These are phyloP conservation scores for Lippia alba DNA, from an alignment of 305 asterid genomes.

Conservation along the genomic window DNA sequence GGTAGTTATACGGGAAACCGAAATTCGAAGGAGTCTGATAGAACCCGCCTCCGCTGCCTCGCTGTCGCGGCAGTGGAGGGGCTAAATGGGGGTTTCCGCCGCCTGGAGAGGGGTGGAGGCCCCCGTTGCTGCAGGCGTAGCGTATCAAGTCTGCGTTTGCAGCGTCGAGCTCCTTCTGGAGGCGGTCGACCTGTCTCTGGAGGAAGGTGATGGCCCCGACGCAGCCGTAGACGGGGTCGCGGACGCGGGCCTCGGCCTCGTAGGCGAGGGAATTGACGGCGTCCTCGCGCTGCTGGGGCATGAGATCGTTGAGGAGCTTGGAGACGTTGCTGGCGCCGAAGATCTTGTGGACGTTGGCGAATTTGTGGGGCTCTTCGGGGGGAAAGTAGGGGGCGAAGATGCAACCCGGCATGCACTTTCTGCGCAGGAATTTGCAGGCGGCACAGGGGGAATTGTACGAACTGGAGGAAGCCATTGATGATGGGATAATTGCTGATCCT, in stretches of 20 bases:
- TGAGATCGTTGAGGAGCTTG: constrained; percentile 83
- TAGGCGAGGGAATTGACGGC: constrained; percentile 91
- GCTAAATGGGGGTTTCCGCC: neutral
- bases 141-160: constrained; percentile 76
- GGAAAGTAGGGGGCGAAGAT: constrained; percentile 86
- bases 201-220: constrained; percentile 86
- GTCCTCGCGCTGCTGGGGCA: constrained; percentile 80
- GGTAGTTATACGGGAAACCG: constrained; percentile 42
- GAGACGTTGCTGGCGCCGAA: constrained; percentile 94
- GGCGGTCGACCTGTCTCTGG: constrained; percentile 84
- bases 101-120: constrained; percentile 30
- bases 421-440: constrained; percentile 87
- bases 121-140: constrained; percentile 54
- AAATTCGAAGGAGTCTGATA: constrained; percentile 50
- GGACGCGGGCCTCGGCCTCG: constrained; percentile 86
- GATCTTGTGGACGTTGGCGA: constrained; percentile 85
- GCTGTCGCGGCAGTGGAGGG: constrained; percentile 35
- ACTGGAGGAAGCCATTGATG: constrained; percentile 67
- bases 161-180: constrained; percentile 82
- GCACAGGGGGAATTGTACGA: constrained; percentile 93
- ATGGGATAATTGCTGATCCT: neutral
- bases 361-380: constrained; percentile 93
- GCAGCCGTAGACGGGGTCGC: constrained; percentile 92
- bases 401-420: constrained; percentile 87
- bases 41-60: constrained; percentile 37